Base-by-base conservation (phyloP, 106 monocot species). In the Platanthera guangdongensis region DNA sequence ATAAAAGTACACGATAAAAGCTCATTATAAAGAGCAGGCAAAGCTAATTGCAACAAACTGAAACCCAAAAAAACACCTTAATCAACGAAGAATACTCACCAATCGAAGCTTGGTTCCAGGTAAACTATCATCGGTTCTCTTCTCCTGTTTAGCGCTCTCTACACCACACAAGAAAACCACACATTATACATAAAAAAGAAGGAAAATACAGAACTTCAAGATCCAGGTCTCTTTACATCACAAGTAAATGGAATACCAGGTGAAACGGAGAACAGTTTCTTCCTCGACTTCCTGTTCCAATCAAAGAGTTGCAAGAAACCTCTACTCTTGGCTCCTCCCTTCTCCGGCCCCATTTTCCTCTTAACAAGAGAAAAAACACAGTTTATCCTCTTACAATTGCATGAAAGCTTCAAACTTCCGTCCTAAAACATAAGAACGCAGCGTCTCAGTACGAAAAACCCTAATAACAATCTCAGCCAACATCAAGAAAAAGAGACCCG, bases 261-360 rank as follows among this genome's bases (percentile, higher is more conserved):
- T 76, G 90, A 90, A 84, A 82, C 72, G 16, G 92, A 82, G 78
- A 89, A 96, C 15, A 93, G 78, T 71, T 96, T 96, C 90, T 90
- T 96, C 64, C 95, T 83, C 0, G 95, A 93, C 67, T 87, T 96
- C 49, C 86, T 79, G 68, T 89, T 96, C 93, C 93, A 93, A 65
- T 96, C 95, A 59, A 96, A 96, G 65, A 96, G 75, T 68, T 96
- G 72, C 75, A 96, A 96, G 83, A 96, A 88, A 5, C 93, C 90
- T 22, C 87, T 81, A 57, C 75, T 47, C 78, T 87, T 92, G 30
- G 85, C 68, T 10, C 85, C 74, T 6, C 81, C 90, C 76, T 84
- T 89, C 46, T 91, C 87, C 4, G 54, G 79, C 63, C 93, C 84
- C 90, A 90, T 90, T 75, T 63, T 82, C 47, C 11, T 70, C 47